Conservation (phyloP, 768 basidiomycete species). For the Jaapia argillacea region DNA sequence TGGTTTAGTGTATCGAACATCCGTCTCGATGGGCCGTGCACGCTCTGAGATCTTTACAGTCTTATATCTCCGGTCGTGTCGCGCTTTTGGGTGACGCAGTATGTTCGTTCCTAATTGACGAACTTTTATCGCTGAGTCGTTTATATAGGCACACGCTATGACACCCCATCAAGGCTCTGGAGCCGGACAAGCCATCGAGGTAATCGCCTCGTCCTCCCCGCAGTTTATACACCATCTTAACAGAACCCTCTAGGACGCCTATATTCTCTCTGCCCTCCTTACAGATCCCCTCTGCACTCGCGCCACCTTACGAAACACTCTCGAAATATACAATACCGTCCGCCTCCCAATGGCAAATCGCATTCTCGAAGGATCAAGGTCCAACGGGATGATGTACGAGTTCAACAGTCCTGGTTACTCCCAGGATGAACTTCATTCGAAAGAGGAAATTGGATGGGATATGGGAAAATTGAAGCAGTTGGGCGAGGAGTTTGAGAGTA, state of each 20-base stretch:
- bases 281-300: conserved; percentile 13
- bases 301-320: conserved; percentile 15
- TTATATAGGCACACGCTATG: conserved; percentile 35
- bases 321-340: conserved; percentile 21
- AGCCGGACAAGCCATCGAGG: conserved; percentile 43
- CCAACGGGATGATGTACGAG: conserved; percentile 15
- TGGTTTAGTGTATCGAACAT: conserved; percentile 6
- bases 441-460: not conserved
- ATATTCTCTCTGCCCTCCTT: conserved; percentile 19
- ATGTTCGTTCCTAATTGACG: not conserved
- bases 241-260: conserved; percentile 13
- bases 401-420: conserved; percentile 7
- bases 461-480: conserved; percentile 1
- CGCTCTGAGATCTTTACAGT: conserved; percentile 9
- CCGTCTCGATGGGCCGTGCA: conserved; percentile 15
- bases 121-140: not conserved
- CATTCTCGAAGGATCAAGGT: conserved; percentile 11
- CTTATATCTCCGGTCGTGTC: conserved; percentile 13
- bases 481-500: conserved; percentile 1
- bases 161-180: conserved; percentile 36
- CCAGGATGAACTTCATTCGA: conserved; percentile 2
- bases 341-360: conserved; percentile 20
- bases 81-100: conserved; percentile 21
- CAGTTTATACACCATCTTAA: too few relatives aligned
- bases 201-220: conserved; percentile 10